Evolutionary conservation across 1,139 yeast species (phyloP).

Genomic region (Geotrichum restrictum): DNA sequence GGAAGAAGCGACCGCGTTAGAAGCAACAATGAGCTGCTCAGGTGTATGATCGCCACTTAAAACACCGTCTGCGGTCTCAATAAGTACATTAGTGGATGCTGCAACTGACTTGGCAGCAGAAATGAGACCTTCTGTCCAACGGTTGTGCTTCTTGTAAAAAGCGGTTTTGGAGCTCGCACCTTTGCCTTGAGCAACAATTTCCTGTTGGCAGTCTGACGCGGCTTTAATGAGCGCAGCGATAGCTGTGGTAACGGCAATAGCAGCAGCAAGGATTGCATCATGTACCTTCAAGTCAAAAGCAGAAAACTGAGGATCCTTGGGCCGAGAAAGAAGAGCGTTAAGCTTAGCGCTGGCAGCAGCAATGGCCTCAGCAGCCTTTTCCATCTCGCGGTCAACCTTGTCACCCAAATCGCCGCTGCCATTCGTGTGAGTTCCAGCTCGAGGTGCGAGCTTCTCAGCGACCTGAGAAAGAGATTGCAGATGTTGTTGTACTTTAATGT

Average conservation of each 20-base stretch:
- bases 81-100: slow-evolving; percentile 71
- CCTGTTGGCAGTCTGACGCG: slow-evolving; percentile 78
- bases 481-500: slow-evolving; percentile 66
- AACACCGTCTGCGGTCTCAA: slow-evolving; percentile 84
- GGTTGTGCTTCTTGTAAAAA: slow-evolving; percentile 79
- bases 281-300: slow-evolving; percentile 67
- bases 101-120: slow-evolving; percentile 92
- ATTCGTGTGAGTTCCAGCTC: slow-evolving; percentile 38
- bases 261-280: slow-evolving; percentile 68
- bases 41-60: slow-evolving; percentile 59
- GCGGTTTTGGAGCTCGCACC: slow-evolving; percentile 68
- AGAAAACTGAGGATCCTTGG: slow-evolving; percentile 52
- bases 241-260: slow-evolving; percentile 77
- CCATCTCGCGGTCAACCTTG: slow-evolving; percentile 68
- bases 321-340: slow-evolving; percentile 47
- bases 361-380: slow-evolving; percentile 66
- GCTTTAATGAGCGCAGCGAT: slow-evolving; percentile 68
- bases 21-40: slow-evolving; percentile 84
- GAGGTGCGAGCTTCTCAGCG: slow-evolving; percentile 57
- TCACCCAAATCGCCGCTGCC: slow-evolving; percentile 67
- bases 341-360: slow-evolving; percentile 62
- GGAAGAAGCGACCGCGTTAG: slow-evolving; percentile 88
- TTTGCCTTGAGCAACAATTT: slow-evolving; percentile 69
- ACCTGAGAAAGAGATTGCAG: slow-evolving; percentile 57
- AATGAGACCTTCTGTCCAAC: slow-evolving; percentile 93